phyloP scores from a whole-genome alignment of 768 basidiomycete genomes.

The Amanita inopinata region DNA sequence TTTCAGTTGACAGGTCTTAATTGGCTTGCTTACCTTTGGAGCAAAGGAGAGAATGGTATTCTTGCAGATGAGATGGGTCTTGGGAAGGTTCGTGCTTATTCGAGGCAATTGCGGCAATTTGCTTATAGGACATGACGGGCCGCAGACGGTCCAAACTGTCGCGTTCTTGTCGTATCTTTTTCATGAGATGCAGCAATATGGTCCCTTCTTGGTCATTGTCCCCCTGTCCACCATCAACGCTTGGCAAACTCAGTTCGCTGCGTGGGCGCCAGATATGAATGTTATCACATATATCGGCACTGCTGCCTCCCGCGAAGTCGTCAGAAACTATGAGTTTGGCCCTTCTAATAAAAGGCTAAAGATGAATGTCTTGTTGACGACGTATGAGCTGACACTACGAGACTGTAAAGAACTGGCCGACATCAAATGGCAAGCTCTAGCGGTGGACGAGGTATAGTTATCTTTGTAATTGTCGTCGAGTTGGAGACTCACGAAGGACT shows the following conservation, averaged over 20 bases:
- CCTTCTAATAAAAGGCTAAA: slow-evolving; percentile 80
- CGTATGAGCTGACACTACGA: slow-evolving; percentile 90
- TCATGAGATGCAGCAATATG: slow-evolving; percentile 86
- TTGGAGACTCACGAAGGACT: slow-evolving; percentile 12
- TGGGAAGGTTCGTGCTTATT: slow-evolving; percentile 56
- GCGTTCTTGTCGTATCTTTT: slow-evolving; percentile 91
- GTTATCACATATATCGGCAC: slow-evolving; percentile 96
- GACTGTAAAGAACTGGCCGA: slow-evolving; percentile 82
- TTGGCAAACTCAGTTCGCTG: slow-evolving; percentile 91
- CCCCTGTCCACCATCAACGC: slow-evolving; percentile 97
- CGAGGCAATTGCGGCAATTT: background rate
- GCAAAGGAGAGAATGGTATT: slow-evolving; percentile 90
- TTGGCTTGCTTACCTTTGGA: slow-evolving; percentile 98
- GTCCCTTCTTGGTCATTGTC: slow-evolving; percentile 95
- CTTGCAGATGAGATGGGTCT: slow-evolving; percentile 99
- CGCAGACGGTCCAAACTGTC: slow-evolving; percentile 90
- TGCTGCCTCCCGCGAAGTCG: slow-evolving; percentile 78
- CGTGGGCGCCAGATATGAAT: slow-evolving; percentile 95
- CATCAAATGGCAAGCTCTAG: slow-evolving; percentile 95
- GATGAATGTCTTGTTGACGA: slow-evolving; percentile 96
- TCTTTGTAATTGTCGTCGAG: slow-evolving; percentile 4
- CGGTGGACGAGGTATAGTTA: slow-evolving; percentile 79
- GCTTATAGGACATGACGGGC: slow-evolving; percentile 12
- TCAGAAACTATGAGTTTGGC: slow-evolving; percentile 89
- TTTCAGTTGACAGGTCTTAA: slow-evolving; percentile 98